Percentiles rank a stretch among this genome's conserved stretches.
phyloP scores from a whole-genome alignment of 2,329 filamentous ascomycete genomes.

The Fusarium hostae region DNA sequence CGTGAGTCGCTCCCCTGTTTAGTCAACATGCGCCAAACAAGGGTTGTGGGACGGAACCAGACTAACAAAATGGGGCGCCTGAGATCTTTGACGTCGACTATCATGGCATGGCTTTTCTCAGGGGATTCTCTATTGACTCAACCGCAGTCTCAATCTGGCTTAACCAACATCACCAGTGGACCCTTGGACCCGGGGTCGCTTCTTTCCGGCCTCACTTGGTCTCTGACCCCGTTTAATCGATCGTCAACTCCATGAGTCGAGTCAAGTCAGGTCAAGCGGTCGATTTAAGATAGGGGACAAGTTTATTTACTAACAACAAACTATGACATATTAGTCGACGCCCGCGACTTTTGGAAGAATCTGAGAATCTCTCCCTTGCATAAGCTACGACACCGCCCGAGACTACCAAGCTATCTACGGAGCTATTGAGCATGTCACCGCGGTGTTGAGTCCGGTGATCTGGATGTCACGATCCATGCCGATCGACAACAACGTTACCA shows the following conservation, averaged over 20 bases:
- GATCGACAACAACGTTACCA: slow-evolving; percentile 14
- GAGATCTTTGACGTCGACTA: slow-evolving; percentile 36
- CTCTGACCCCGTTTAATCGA: slow-evolving; percentile 27
- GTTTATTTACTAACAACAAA: slow-evolving; percentile 18
- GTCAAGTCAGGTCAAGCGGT: slow-evolving; percentile 10
- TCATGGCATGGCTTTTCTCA: slow-evolving; percentile 10
- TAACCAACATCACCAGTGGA: slow-evolving; percentile 19
- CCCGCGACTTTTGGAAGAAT: slow-evolving; percentile 14
- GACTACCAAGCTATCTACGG: slow-evolving; percentile 14
- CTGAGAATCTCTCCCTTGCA: slow-evolving; percentile 32
- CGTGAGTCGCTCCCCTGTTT: slow-evolving; percentile 46
- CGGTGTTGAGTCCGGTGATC: slow-evolving; percentile 10
- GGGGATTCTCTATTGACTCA: slow-evolving; percentile 24
- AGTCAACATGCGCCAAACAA: slow-evolving; percentile 34
- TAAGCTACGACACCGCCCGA: slow-evolving; percentile 15
- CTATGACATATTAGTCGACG: slow-evolving; percentile 26
- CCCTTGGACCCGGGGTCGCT: slow-evolving; percentile 30
- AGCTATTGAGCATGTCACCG: slow-evolving; percentile 14
- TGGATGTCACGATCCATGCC: slow-evolving; percentile 21
- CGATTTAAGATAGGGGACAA: slow-evolving; percentile 26
- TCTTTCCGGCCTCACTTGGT: slow-evolving; percentile 38
- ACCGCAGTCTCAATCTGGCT: slow-evolving; percentile 30
- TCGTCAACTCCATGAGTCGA: slow-evolving; percentile 15
- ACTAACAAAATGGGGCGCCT: slow-evolving; percentile 26
- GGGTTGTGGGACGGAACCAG: slow-evolving; percentile 22